A percentile compares a stretch with the other conserved stretches of the same genome.
These are phyloP conservation scores for Anthoceros angustus DNA, from an alignment of 225 moss, liverwort and hornwort species.

Conservation along the genomic window DNA sequence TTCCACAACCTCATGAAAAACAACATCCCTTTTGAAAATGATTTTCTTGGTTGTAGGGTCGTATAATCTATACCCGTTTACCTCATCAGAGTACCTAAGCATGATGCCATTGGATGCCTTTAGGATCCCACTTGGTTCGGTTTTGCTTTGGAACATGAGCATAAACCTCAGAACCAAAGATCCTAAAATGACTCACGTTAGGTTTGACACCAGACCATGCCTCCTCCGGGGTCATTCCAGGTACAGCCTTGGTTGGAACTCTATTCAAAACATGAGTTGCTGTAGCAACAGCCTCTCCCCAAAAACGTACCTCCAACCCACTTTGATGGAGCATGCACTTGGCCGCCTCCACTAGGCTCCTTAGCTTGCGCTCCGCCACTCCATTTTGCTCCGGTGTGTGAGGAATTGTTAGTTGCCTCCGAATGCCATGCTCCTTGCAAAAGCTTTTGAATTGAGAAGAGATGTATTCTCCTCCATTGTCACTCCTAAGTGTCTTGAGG, in stretches of 20 bases:
- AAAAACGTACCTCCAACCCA: background rate
- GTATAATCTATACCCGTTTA: background rate
- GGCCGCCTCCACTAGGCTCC: background rate
- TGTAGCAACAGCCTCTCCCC: background rate
- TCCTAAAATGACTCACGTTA: background rate
- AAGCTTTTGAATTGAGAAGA: constrained; percentile 1
- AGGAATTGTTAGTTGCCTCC: background rate
- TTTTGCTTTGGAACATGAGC: constrained; percentile 4
- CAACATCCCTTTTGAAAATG: background rate
- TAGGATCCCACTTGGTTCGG: constrained; percentile 1
- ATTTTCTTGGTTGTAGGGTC: background rate
- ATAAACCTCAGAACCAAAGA: constrained; percentile 1
- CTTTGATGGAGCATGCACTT: background rate
- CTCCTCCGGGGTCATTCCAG: background rate
- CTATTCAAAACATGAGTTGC: background rate
- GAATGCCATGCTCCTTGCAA: background rate
- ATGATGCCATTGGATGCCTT: background rate
- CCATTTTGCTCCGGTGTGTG: background rate
- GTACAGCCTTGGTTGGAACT: background rate
- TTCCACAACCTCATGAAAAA: background rate
- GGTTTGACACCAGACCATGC: constrained; percentile 1
- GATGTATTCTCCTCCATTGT: background rate
- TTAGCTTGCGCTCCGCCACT: constrained; percentile 1
- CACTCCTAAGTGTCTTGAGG: background rate
- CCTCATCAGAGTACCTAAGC: background rate